Conservation (phyloP, 805 yeast genomes). For the Debaryomyces tyrocola region DNA sequence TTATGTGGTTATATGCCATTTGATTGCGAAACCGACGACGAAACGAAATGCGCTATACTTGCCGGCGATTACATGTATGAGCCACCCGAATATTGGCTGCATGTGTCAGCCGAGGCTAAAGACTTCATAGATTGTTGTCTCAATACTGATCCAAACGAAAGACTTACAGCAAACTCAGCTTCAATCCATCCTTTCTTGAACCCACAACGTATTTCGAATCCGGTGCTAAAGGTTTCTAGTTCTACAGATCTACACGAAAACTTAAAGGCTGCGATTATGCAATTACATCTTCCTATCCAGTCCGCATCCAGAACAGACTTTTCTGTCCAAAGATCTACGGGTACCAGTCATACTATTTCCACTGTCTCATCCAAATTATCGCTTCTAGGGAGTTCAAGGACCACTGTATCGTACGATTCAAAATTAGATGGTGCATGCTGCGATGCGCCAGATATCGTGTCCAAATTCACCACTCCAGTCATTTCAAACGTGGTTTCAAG, state of each 20-base stretch:
- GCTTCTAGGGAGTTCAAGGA: conserved; percentile 13
- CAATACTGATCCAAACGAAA: conserved; percentile 38
- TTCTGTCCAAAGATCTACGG: background rate
- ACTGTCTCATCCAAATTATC: conserved; percentile 11
- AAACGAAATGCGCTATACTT: conserved; percentile 63
- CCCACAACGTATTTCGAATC: no score
- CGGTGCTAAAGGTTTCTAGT: no score
- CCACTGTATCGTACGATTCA: conserved; percentile 7
- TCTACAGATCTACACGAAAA: background rate
- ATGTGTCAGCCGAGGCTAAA: conserved; percentile 52
- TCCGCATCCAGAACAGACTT: background rate
- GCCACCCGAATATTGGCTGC: conserved; percentile 58
- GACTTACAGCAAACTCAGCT: conserved; percentile 49
- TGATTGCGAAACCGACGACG: conserved; percentile 69
- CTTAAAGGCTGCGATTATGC: background rate
- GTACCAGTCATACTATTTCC: conserved; percentile 4
- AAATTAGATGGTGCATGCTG: conserved; percentile 27
- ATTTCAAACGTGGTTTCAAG: background rate
- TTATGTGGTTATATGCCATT: conserved; percentile 76
- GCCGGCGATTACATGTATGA: conserved; percentile 60
- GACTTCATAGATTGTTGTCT: conserved; percentile 60
- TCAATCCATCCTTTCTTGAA: conserved; percentile 43
- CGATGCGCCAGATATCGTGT: conserved; percentile 25
- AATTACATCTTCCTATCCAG: background rate
- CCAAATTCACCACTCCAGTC: conserved; percentile 23